Base-by-base conservation (phyloP, 164 flowering plant genomes). In the Vitis cinerea region DNA sequence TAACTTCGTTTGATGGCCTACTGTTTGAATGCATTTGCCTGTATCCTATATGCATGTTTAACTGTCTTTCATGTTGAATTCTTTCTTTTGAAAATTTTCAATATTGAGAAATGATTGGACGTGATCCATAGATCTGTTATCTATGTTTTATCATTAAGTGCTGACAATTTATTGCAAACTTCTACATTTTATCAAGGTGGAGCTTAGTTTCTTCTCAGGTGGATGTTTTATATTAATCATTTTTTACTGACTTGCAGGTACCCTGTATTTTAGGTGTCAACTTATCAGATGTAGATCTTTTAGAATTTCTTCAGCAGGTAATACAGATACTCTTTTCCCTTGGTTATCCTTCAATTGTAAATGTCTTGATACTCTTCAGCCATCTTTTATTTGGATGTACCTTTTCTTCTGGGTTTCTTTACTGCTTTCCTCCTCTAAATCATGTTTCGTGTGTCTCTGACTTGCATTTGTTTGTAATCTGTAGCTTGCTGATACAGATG, bases 241-340 rank as follows among this genome's bases (percentile, higher is more conserved):
- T 59, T 69, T 62, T 55, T 59, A 8, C 48, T 64, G 59, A 55
- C 57, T 7, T 85, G 79, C 82, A 94, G 98, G 99, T 96, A 27
- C 99, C 99, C 11, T 89, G 98, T 79, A 87, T 96, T 64, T 73
- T 96, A 77, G 99, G 97, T 64, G 93, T 93, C 74, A 86, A 86
- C 69, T 83, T 96, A 65, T 83, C 93, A 48, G 97, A 93, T 59
- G 71, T 74, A 5, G 98, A 96, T 81, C 91, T 96, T 66, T 27
- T 88, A 64, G 98, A 93, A 75, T 96, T 84, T 78, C 87, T 96
- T 68, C 95, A 92, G 66, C 99, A 93, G 97, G 99, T 93, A 80
- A 51, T 17, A 13, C 31, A 47, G 44, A 58, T 53, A 11, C 51
- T 17, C 8, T 14, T 31, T 0, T 37, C 10, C 17, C 59, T 19